phyloP scores from a whole-genome alignment of 805 yeast species.

The Huiozyma naganishii region DNA sequence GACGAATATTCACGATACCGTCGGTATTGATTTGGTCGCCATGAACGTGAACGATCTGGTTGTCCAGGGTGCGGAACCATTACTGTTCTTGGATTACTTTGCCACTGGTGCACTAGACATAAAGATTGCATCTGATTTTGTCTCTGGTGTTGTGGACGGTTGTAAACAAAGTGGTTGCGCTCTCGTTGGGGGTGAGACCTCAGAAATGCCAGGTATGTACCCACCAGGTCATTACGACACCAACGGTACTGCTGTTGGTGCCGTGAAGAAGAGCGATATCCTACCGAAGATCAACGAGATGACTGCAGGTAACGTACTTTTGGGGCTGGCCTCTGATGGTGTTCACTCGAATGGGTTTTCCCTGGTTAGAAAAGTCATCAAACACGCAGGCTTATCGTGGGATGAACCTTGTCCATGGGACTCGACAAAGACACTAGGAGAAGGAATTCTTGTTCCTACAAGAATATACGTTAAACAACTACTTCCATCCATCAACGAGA shows the following conservation, averaged over 20 bases:
- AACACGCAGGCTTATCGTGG: slow-evolving; percentile 61
- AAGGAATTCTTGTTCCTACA: slow-evolving; percentile 81
- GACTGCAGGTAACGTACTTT: slow-evolving; percentile 67
- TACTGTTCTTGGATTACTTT: slow-evolving; percentile 88
- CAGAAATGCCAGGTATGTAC: slow-evolving; percentile 99
- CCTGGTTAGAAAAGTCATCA: slow-evolving; percentile 83
- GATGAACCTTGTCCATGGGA: slow-evolving; percentile 81
- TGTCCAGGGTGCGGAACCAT: slow-evolving; percentile 98
- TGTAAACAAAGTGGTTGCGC: slow-evolving; percentile 95
- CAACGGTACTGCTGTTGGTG: slow-evolving; percentile 98
- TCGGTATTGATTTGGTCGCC: slow-evolving; percentile 96
- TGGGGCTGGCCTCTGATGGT: slow-evolving; percentile 88
- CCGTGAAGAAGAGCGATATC: slow-evolving; percentile 64
- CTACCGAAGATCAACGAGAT: slow-evolving; percentile 62
- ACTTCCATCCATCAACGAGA: slow-evolving; percentile 59
- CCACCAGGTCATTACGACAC: slow-evolving; percentile 93
- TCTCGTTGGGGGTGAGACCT: slow-evolving; percentile 96
- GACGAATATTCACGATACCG: slow-evolving; percentile 85
- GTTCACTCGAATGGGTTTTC: slow-evolving; percentile 96
- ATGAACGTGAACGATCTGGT: slow-evolving; percentile 97
- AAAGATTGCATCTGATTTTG: slow-evolving; percentile 75
- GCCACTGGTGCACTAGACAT: slow-evolving; percentile 91
- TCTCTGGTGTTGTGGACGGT: slow-evolving; percentile 92
- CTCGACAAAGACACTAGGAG: slow-evolving; percentile 59
- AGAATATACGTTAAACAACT: slow-evolving; percentile 89